These are phyloP conservation scores for Blepharisma stoltei DNA, from an alignment of 73 alveolate genomes.

Conservation along the genomic window DNA sequence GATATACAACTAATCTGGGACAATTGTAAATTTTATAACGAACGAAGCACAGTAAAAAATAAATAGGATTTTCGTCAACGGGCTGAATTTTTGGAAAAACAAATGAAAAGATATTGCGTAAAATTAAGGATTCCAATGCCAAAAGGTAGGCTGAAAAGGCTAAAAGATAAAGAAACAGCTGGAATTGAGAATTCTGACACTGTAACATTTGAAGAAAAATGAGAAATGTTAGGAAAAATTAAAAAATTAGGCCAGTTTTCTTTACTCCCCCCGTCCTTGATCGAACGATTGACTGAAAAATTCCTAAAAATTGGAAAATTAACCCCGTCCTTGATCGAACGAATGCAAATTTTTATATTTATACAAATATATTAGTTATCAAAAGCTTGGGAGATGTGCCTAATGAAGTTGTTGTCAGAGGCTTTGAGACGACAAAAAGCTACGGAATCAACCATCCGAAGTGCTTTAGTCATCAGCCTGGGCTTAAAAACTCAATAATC, in stretches of 20 bases:
- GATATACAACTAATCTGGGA: constrained; percentile 62
- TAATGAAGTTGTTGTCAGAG: too few species aligned
- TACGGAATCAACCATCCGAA: too few species aligned
- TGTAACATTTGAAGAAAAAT: constrained; percentile 26
- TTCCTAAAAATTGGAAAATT: too few species aligned
- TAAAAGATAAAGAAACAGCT: neutral
- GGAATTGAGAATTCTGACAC: neutral
- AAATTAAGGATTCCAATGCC: neutral
- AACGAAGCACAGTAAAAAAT: constrained; percentile 26
- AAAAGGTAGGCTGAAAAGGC: neutral
- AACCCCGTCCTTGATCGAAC: too few species aligned
- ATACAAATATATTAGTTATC: too few species aligned
- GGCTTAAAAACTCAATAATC: too few species aligned
- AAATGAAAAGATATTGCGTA: neutral
- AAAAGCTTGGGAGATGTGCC: too few species aligned
- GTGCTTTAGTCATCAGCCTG: too few species aligned
- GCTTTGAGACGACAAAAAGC: too few species aligned
- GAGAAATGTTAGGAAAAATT: neutral
- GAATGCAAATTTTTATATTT: too few species aligned
- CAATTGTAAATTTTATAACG: constrained; percentile 54
- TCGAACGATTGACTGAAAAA: too few species aligned
- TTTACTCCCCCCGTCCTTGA: too few species aligned
- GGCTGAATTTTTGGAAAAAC: constrained; percentile 16
- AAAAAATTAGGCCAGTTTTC: neutral
- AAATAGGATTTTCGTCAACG: neutral